Conservation (phyloP, 1,284 basidiomycete species). For the Coniophora puteana region DNA sequence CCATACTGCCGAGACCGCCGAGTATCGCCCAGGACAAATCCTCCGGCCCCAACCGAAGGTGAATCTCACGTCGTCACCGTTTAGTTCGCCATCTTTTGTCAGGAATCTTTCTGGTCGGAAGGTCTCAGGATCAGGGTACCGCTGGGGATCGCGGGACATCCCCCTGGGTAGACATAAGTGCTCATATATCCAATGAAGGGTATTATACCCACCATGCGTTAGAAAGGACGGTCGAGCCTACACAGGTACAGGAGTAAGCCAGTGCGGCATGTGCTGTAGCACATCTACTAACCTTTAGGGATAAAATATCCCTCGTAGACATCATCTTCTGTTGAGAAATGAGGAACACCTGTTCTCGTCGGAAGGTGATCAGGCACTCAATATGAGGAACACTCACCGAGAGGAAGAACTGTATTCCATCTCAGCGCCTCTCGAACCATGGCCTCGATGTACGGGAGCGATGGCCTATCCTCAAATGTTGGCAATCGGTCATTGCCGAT, state of each 20-base stretch:
- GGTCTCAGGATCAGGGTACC: not conserved
- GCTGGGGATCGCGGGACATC: not conserved
- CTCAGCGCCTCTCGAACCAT: conserved; percentile 38
- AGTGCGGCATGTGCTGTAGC: too few relatives aligned
- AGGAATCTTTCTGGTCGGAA: not conserved
- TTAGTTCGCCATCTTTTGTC: not conserved
- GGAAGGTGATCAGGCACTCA: not conserved
- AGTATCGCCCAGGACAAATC: conserved; percentile 21
- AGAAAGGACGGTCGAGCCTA: conserved; percentile 27
- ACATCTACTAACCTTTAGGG: not conserved
- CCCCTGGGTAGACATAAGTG: not conserved
- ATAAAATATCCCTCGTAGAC: not conserved
- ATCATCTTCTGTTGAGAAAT: not conserved
- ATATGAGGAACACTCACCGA: conserved; percentile 17
- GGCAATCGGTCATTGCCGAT: conserved; percentile 37
- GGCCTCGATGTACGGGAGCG: conserved; percentile 36
- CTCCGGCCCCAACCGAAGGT: not conserved
- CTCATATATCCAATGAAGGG: not conserved
- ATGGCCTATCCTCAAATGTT: conserved; percentile 33
- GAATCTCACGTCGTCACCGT: not conserved
- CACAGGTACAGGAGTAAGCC: conserved; percentile 11
- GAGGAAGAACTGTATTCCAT: conserved; percentile 30
- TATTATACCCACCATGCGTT: conserved; percentile 23
- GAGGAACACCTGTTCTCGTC: not conserved
- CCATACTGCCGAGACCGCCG: conserved; percentile 29